phyloP scores from a whole-genome alignment of 139 green algal species.

The Spirogloea muscicola region DNA sequence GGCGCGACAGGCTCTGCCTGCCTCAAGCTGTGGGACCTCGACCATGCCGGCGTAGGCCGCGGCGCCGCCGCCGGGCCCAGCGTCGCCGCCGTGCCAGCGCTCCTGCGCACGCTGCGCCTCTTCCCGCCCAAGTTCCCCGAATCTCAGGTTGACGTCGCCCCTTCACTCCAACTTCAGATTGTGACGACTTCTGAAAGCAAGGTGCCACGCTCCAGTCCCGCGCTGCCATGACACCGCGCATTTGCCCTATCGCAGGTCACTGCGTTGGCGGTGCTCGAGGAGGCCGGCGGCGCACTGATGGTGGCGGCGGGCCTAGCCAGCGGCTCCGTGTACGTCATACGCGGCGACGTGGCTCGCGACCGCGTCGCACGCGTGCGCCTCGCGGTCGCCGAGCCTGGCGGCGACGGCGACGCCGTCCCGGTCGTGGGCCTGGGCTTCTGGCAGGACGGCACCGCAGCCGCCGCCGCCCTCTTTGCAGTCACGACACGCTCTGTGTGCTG shows the following conservation, averaged over 20 bases:
- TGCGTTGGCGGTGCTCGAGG: constrained; percentile 15
- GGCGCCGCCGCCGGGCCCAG: too few species aligned
- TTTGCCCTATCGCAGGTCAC: background rate
- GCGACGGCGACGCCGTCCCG: background rate
- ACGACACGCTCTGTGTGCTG: background rate
- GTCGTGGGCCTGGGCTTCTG: constrained; percentile 24
- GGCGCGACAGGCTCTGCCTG: too few species aligned
- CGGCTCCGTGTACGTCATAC: constrained; percentile 20
- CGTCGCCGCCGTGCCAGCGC: background rate
- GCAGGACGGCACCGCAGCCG: constrained; percentile 1
- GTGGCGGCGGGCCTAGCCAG: constrained; percentile 2
- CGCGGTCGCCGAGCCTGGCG: background rate
- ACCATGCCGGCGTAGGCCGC: too few species aligned
- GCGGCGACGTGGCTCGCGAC: constrained; percentile 30
- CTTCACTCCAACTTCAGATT: background rate
- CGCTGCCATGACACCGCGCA: background rate
- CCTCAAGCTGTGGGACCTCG: constrained; percentile 23
- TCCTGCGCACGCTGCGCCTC: background rate
- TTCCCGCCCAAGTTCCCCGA: constrained; percentile 22
- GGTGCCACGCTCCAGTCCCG: background rate
- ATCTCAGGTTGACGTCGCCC: background rate
- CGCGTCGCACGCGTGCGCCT: background rate
- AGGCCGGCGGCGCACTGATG: background rate
- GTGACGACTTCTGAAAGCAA: background rate
- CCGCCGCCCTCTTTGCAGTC: constrained; percentile 20